These are phyloP conservation scores for Arabidopsis thaliana DNA, from an alignment of 345 rosid species.

Conservation along the genomic window DNA sequence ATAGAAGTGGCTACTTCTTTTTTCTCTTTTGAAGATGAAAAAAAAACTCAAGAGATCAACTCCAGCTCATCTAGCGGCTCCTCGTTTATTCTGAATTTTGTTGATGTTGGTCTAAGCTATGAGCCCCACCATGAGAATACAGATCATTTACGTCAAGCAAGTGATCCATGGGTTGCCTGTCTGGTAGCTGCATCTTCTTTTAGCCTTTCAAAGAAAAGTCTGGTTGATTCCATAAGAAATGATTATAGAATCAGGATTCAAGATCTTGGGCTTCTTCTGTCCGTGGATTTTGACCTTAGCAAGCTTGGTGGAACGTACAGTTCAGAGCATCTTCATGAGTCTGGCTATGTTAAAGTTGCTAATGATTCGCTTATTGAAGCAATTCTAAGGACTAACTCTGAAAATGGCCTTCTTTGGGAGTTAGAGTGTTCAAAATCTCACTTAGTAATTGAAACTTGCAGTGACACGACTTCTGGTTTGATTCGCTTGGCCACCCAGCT, in stretches of 20 bases:
- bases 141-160: conserved; percentile 45
- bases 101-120: conserved; percentile 87
- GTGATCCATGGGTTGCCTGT: conserved; percentile 64
- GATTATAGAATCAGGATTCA: conserved; percentile 69
- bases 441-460: conserved; percentile 75
- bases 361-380: conserved; percentile 71
- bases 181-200: conserved; percentile 89
- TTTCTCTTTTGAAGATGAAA: conserved; percentile 54
- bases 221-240: conserved; percentile 50
- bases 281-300: conserved; percentile 53
- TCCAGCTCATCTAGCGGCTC: conserved; percentile 47
- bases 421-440: conserved; percentile 76
- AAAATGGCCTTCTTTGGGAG: conserved; percentile 72
- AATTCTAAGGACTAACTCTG: conserved; percentile 60
- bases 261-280: conserved; percentile 88
- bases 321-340: conserved; percentile 62
- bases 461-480: conserved; percentile 82
- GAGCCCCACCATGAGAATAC: conserved; percentile 67
- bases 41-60: conserved; percentile 46
- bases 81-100: conserved; percentile 75
- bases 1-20: conserved; percentile 71
- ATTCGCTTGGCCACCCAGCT: conserved; percentile 76
- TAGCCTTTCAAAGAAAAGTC: conserved; percentile 54
- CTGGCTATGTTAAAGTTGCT: conserved; percentile 87
- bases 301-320: conserved; percentile 61